Evolutionary conservation across 2,329 filamentous ascomycete genomes (phyloP), one percentile per base, ranked within the genome.

Genomic region (Fusarium caatingaense): DNA sequence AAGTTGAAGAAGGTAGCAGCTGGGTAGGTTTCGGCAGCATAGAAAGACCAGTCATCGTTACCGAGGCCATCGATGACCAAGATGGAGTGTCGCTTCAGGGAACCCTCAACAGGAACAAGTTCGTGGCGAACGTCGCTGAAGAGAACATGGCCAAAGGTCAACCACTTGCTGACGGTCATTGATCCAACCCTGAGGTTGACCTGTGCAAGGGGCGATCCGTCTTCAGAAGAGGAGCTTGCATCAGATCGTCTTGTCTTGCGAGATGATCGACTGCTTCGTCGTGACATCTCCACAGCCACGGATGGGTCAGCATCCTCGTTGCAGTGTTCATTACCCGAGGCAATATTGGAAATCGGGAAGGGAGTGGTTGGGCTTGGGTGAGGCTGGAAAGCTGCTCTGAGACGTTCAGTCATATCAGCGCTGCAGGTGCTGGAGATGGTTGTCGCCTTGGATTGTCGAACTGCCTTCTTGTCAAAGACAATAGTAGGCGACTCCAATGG

Each of bases 21-120:
- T 0, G 91, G 91, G 69, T 95, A 95, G 2, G 92, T 93, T 76
- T 94, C 89, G 9, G 93, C 92, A 21, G 92, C 92, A 72, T 94
- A 95, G 78, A 93, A 94, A 0, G 92, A 94, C 93, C 93, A 96
- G 76, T 96, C 93, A 71, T 92, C 89, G 75, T 94, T 94, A n/a
- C 93, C 93, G 30, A 96, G 88, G 8, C 93, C 93, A 80, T 96
- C 93, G 60, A 96, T 86, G 20, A 96, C 91, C 6, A 96, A 84
- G 27, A 96, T 88, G 1, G 88, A 89, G 60, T 83, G 91, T 57
- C 81, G 87, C 81, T 85, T 72, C 21, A 74, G 59, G 1, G 74
- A 73, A 8, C 75, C 68, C 21, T 77, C 75, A 8, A 74, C 80
- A 76, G 80, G 84, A 1, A 85, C 81, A 23, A 94, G 84, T 70